Evolutionary conservation across 495 filamentous ascomycete species (phyloP).

Genomic region (Penicillium egyptiacum): DNA sequence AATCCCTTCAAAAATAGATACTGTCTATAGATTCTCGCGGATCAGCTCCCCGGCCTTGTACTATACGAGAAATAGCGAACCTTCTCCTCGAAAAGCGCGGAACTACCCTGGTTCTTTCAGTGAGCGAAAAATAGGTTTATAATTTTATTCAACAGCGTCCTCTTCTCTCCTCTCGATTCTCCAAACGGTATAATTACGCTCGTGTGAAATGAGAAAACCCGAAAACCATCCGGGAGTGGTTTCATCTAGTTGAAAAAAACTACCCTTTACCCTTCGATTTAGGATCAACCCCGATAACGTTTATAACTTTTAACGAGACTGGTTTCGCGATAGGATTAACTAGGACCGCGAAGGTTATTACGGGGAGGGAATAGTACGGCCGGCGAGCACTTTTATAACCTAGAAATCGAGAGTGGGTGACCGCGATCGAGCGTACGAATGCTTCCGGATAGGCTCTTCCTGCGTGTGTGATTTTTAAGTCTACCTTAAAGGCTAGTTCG

Average conservation of each 20-base stretch:
- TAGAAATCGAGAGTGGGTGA: background rate
- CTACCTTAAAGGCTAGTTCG: no score
- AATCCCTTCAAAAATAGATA: slow-evolving; percentile 35
- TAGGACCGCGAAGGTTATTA: slow-evolving; percentile 2
- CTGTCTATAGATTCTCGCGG: slow-evolving; percentile 20
- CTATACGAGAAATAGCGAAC: slow-evolving; percentile 41
- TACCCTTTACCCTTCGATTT: background rate
- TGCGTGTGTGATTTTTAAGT: slow-evolving; percentile 12
- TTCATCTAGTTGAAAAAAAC: slow-evolving; percentile 4
- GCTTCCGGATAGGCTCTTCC: background rate
- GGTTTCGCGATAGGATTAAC: slow-evolving; percentile 12
- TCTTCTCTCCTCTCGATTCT: background rate
- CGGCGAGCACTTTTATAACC: slow-evolving; percentile 2
- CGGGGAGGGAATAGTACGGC: slow-evolving; percentile 3
- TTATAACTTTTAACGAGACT: slow-evolving; percentile 12
- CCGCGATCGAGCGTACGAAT: slow-evolving; percentile 2
- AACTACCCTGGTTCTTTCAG: background rate
- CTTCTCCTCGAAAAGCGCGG: slow-evolving; percentile 25
- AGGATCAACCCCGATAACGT: background rate
- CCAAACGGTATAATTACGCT: slow-evolving; percentile 5
- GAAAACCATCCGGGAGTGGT: background rate
- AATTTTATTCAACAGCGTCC: background rate
- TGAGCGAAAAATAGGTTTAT: background rate
- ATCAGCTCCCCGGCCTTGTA: background rate
- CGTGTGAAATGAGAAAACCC: background rate